Percentiles rank a stretch among this genome's conserved stretches.
phyloP scores from a whole-genome alignment of 441 rosid genomes.

The Manihot esculenta region DNA sequence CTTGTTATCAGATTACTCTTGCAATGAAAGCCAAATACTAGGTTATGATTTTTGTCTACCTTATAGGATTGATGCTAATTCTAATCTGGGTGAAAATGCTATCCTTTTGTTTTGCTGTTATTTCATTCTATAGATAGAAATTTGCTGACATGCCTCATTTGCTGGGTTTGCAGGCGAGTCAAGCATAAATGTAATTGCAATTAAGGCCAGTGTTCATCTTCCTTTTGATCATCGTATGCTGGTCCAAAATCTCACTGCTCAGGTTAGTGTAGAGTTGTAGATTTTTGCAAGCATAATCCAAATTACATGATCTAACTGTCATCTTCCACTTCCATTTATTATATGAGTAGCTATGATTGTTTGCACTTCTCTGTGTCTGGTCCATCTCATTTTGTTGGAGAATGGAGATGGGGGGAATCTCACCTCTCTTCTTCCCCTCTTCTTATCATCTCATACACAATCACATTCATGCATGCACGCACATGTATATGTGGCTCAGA shows the following conservation, averaged over 20 bases:
- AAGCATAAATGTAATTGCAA: conserved; percentile 60
- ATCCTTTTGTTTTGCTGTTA: conserved; percentile 1
- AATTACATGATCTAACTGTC: conserved; percentile 9
- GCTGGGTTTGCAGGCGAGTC: conserved; percentile 54
- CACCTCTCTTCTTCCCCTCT: not conserved
- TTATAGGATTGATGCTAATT: not conserved
- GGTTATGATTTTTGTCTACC: not conserved
- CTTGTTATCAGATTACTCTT: conserved; percentile 12
- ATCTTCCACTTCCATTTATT: conserved; percentile 6
- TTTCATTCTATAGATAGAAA: not conserved
- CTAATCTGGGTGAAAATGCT: not conserved
- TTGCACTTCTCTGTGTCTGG: not conserved
- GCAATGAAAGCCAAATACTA: conserved; percentile 4
- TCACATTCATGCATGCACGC: not conserved
- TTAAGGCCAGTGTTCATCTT: conserved; percentile 91
- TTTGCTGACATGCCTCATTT: conserved; percentile 14
- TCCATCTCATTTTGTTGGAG: not conserved
- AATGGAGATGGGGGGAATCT: not conserved
- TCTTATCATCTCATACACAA: not conserved
- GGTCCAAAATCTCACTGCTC: conserved; percentile 88
- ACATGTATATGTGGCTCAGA: not conserved
- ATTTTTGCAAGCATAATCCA: not conserved
- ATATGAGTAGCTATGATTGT: not conserved
- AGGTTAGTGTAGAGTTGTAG: conserved; percentile 44
- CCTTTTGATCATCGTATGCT: conserved; percentile 72